Percentiles rank a stretch among this genome's conserved stretches.
These are phyloP conservation scores for Monosporascus sp. DNA, from an alignment of 2,329 filamentous ascomycete species.

Conservation along the genomic window DNA sequence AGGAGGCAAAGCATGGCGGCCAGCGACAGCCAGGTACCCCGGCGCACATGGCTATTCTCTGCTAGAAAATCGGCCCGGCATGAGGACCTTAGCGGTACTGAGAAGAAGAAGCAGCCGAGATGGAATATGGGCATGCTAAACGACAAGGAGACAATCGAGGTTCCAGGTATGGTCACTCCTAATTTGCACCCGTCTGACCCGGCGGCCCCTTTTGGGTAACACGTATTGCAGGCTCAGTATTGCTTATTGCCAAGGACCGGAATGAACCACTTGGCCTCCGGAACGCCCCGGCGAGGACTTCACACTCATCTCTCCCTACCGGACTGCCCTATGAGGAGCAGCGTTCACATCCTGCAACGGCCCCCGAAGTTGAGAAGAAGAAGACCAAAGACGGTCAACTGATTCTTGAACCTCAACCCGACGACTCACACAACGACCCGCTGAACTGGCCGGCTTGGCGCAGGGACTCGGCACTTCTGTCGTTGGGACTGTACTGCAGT, in stretches of 20 bases:
- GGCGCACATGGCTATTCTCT: conserved; percentile 16
- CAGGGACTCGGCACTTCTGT: conserved; percentile 72
- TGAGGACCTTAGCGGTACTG: conserved; percentile 6
- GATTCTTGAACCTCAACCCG: conserved; percentile 85
- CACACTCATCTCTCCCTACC: conserved; percentile 51
- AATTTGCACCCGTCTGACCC: background rate
- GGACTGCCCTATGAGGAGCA: conserved; percentile 35
- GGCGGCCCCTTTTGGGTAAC: conserved; percentile 2
- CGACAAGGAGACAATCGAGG: conserved; percentile 75
- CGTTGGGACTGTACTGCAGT: conserved; percentile 80
- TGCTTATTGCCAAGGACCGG: conserved; percentile 49
- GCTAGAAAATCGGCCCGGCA: conserved; percentile 4
- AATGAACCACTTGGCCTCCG: conserved; percentile 56
- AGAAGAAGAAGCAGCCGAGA: conserved; percentile 15
- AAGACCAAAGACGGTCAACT: conserved; percentile 75
- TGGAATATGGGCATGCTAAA: conserved; percentile 78
- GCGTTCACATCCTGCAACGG: conserved; percentile 2
- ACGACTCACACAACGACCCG: conserved; percentile 85
- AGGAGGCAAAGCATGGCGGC: conserved; percentile 13
- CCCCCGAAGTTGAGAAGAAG: conserved; percentile 52
- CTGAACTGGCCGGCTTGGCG: conserved; percentile 86
- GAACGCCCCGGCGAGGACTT: conserved; percentile 52
- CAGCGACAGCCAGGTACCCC: conserved; percentile 4
- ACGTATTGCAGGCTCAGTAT: conserved; percentile 46
- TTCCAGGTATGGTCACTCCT: conserved; percentile 59